Evolutionary conservation across 768 basidiomycete species (phyloP).

Genomic region (Hygrophoropsis aurantiaca): DNA sequence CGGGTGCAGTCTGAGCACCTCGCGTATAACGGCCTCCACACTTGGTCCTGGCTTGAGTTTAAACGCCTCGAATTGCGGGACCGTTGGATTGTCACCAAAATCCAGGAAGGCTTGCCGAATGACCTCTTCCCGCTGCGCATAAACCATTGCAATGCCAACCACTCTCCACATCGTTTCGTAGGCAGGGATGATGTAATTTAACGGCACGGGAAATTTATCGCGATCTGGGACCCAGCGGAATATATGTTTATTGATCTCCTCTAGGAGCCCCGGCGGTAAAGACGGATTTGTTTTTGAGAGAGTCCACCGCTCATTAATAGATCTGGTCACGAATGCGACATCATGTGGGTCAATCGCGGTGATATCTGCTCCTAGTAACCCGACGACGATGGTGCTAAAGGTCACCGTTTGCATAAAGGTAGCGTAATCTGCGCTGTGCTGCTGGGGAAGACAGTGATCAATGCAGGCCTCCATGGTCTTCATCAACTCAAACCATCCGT

Average conservation of each 20-base stretch:
- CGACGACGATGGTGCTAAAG: slow-evolving; percentile 41
- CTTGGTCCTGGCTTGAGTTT: slow-evolving; percentile 21
- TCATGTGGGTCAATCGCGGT: slow-evolving; percentile 30
- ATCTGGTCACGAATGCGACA: slow-evolving; percentile 34
- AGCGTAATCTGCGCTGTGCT: slow-evolving; percentile 30
- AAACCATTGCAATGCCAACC: slow-evolving; percentile 45
- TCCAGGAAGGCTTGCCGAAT: slow-evolving; percentile 31
- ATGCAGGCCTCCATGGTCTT: background rate
- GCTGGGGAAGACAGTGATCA: background rate
- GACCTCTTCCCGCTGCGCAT: slow-evolving; percentile 24
- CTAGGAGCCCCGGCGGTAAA: slow-evolving; percentile 33
- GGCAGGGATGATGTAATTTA: slow-evolving; percentile 55
- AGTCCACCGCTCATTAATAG: slow-evolving; percentile 49
- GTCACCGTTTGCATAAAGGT: slow-evolving; percentile 44
- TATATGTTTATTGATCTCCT: slow-evolving; percentile 35
- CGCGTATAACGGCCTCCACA: slow-evolving; percentile 37
- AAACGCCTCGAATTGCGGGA: slow-evolving; percentile 26
- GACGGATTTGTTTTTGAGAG: slow-evolving; percentile 37
- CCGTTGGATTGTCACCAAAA: slow-evolving; percentile 33
- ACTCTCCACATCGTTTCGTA: slow-evolving; percentile 69
- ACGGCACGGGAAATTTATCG: slow-evolving; percentile 22
- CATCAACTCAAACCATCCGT: background rate
- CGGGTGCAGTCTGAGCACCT: slow-evolving; percentile 50
- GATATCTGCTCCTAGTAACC: slow-evolving; percentile 37
- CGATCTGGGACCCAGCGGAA: slow-evolving; percentile 40